Percentiles rank a stretch among this genome's conserved stretches.
phyloP scores from a whole-genome alignment of 2,329 filamentous ascomycete genomes.

The Grosmannia penicillata region DNA sequence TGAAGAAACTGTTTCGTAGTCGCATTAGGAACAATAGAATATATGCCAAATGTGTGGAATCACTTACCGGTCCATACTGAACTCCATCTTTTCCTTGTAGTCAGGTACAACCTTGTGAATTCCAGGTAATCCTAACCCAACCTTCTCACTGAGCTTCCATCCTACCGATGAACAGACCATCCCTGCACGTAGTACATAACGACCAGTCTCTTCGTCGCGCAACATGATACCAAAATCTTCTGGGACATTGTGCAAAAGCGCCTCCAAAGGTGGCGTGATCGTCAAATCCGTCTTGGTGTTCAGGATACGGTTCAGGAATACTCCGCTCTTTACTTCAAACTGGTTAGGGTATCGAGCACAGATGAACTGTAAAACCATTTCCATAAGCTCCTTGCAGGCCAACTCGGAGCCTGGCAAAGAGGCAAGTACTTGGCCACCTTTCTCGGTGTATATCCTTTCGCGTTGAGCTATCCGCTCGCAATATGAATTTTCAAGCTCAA shows the following conservation, averaged over 20 bases:
- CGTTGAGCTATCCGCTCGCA: constrained; percentile 52
- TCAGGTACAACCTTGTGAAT: constrained; percentile 68
- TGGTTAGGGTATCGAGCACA: constrained; percentile 62
- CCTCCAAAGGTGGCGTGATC: constrained; percentile 47
- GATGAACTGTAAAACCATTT: constrained; percentile 71
- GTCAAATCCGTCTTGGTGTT: constrained; percentile 45
- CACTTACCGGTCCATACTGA: constrained; percentile 70
- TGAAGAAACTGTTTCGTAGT: constrained; percentile 4
- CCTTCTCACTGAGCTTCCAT: constrained; percentile 64
- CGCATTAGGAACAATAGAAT: not conserved
- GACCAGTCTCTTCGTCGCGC: constrained; percentile 53
- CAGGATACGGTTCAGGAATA: constrained; percentile 57
- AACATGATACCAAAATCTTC: constrained; percentile 74
- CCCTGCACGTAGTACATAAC: constrained; percentile 62
- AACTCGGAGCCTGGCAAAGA: constrained; percentile 61
- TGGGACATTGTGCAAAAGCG: constrained; percentile 64
- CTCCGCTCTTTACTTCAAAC: constrained; percentile 39
- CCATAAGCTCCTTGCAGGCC: constrained; percentile 75
- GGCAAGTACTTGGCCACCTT: constrained; percentile 51
- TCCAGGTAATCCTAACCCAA: constrained; percentile 51
- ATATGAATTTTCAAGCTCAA: constrained; percentile 74
- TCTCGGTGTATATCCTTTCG: constrained; percentile 43
- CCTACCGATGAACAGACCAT: constrained; percentile 67
- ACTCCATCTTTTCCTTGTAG: constrained; percentile 76
- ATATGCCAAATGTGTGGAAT: not conserved